phyloP scores from a whole-genome alignment of 768 basidiomycete species.

The Psilocybe cubensis region DNA sequence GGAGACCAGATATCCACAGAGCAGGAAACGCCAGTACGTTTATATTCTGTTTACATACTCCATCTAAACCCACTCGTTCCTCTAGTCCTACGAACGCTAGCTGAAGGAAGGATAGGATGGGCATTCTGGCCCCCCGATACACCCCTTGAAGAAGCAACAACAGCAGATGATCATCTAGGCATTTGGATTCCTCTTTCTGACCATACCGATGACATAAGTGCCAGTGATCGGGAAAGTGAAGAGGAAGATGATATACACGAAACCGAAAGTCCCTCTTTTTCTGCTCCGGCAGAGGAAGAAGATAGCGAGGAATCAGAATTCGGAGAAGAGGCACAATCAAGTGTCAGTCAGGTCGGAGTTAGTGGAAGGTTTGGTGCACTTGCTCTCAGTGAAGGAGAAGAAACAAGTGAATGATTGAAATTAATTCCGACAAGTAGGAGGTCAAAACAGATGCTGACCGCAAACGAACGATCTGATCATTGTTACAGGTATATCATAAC shows the following conservation, averaged over 20 bases:
- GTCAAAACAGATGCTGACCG: too few species aligned
- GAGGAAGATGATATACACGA: constrained; percentile 26
- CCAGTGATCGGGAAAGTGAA: constrained; percentile 23
- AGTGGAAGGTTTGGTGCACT: constrained; percentile 47
- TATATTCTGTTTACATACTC: not conserved
- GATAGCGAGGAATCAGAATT: constrained; percentile 32
- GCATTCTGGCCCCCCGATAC: constrained; percentile 79
- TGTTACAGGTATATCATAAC: too few species aligned
- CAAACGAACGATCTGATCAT: too few species aligned
- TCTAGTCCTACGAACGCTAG: constrained; percentile 78
- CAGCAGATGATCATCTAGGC: constrained; percentile 40
- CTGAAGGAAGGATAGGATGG: constrained; percentile 84
- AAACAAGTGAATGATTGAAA: constrained; percentile 18
- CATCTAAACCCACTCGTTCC: not conserved
- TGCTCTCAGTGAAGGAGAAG: constrained; percentile 29
- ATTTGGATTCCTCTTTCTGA: constrained; percentile 58
- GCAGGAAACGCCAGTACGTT: constrained; percentile 88
- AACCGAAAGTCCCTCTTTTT: constrained; percentile 5
- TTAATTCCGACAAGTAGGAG: too few species aligned
- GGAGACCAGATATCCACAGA: constrained; percentile 84
- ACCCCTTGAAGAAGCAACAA: constrained; percentile 25
- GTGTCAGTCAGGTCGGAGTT: constrained; percentile 11
- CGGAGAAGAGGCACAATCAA: constrained; percentile 25
- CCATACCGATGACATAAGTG: constrained; percentile 31
- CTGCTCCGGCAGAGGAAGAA: constrained; percentile 31